Evolutionary conservation across 1,284 basidiomycete genomes (phyloP), one percentile per base, ranked within the genome.

Genomic region (Apiotrichum laibachii): DNA sequence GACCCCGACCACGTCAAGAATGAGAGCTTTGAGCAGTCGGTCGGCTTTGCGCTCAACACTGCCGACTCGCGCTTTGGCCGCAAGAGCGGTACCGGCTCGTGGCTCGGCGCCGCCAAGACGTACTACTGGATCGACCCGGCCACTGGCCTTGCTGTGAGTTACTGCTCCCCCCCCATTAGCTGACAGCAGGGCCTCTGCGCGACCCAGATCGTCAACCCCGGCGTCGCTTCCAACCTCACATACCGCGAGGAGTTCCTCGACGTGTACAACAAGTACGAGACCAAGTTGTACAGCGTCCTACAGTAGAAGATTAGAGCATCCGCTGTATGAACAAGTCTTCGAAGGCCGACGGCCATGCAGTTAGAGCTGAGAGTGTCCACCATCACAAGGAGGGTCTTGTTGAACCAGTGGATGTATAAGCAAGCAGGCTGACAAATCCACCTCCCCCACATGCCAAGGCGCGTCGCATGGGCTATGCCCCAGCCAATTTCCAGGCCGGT

Each of bases 241-340:
- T 58, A 56, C 34, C 64, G 66, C 18, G 66, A 68, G 34, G 59
- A 57, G 2, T 69, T 63, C 59, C 57, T 62, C 34, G 50, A 53
- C 26, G 53, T 67, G 19, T 76, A 71, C 60, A 65, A 66, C 16
- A 56, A 59, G n/a, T 72, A 58, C 50, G 71, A 76, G 60, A 59
- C 64, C 44, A 53, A 59, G 8, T 39, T 76, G 34, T 75, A 76
- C 55, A 62, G 68, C 22, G 55, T 59, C 22, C 60, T 73, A 48
- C 55, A 64, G 57, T 60, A 57, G 56, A 44, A 31, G 4, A 31
- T 31, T 31, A 31, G 26, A 31, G 26, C 26, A 31, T 31, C 26
- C 26, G 26, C 26, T 31, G 26, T 31, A 31, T 31, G 26, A 31
- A 31, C 26, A 31, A 31, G 26, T 31, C 26, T 31, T 31, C 4